Conservation (phyloP, 176 grass and related monocot species). For the Lolium multiflorum region DNA sequence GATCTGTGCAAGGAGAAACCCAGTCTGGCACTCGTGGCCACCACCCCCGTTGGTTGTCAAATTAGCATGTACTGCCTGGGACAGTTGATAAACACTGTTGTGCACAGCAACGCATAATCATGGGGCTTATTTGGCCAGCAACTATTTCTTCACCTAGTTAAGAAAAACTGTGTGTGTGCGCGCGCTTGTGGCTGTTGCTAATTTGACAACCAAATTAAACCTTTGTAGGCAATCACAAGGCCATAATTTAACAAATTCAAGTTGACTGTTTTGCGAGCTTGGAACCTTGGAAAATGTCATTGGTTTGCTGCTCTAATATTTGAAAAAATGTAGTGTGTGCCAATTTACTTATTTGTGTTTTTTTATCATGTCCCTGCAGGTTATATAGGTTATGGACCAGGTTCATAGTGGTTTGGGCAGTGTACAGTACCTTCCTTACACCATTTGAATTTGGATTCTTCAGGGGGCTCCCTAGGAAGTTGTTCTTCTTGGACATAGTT, state of each 20-base stretch:
- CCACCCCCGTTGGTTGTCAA: neutral
- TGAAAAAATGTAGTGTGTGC: neutral
- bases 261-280: neutral
- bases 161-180: neutral
- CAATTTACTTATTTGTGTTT: neutral
- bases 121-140: conserved; percentile 32
- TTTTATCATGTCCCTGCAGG: conserved; percentile 43
- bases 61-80: conserved; percentile 32
- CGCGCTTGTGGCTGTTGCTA: neutral
- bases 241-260: neutral
- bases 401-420: conserved; percentile 89
- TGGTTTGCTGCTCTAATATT: neutral
- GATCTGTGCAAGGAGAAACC: conserved; percentile 39
- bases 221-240: neutral
- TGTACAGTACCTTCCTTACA: conserved; percentile 89
- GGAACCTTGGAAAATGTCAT: neutral
- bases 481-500: conserved; percentile 83
- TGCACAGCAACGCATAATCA: neutral
- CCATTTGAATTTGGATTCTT: conserved; percentile 97
- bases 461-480: conserved; percentile 72
- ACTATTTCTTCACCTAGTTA: conserved; percentile 36
- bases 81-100: neutral
- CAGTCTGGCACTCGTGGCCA: conserved; percentile 3
- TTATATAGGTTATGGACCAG: conserved; percentile 78
- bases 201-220: neutral